These are phyloP conservation scores for Kandelia obovata DNA, from an alignment of 345 rosid genomes.

Conservation along the genomic window DNA sequence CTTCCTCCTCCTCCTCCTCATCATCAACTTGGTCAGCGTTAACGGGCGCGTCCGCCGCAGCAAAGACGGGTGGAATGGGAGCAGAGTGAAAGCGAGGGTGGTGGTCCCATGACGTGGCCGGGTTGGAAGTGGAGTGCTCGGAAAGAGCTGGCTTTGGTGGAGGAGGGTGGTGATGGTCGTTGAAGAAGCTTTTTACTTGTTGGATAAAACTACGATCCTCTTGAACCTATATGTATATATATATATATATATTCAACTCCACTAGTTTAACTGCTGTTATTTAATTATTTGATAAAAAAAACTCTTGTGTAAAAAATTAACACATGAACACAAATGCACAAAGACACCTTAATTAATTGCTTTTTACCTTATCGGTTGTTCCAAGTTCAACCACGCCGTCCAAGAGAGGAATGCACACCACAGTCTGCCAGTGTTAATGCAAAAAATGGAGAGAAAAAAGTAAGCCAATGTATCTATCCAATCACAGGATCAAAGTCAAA, in stretches of 20 bases:
- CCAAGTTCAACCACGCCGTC: conserved; percentile 93
- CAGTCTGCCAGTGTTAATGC: conserved; percentile 49
- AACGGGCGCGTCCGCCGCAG: conserved; percentile 26
- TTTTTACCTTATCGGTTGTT: conserved; percentile 59
- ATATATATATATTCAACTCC: background rate
- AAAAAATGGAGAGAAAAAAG: background rate
- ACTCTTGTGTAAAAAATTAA: background rate
- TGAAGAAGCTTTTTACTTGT: conserved; percentile 59
- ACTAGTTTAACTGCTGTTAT: background rate
- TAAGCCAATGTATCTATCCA: background rate
- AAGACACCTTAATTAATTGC: background rate
- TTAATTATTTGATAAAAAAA: background rate
- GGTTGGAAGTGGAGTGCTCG: conserved; percentile 75
- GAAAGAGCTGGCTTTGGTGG: conserved; percentile 72
- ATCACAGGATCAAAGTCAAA: background rate
- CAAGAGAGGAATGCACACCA: conserved; percentile 82
- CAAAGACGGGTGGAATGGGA: conserved; percentile 28
- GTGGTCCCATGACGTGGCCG: conserved; percentile 50
- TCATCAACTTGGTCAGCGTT: conserved; percentile 27
- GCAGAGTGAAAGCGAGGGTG: conserved; percentile 36
- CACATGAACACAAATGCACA: background rate
- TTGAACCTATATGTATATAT: conserved; percentile 35
- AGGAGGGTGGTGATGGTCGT: conserved; percentile 37
- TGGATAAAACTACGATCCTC: conserved; percentile 55
- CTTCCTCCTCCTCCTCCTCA: conserved; percentile 38